phyloP scores from a whole-genome alignment of 176 grass and related monocot genomes.

The Pontederia crassipes region DNA sequence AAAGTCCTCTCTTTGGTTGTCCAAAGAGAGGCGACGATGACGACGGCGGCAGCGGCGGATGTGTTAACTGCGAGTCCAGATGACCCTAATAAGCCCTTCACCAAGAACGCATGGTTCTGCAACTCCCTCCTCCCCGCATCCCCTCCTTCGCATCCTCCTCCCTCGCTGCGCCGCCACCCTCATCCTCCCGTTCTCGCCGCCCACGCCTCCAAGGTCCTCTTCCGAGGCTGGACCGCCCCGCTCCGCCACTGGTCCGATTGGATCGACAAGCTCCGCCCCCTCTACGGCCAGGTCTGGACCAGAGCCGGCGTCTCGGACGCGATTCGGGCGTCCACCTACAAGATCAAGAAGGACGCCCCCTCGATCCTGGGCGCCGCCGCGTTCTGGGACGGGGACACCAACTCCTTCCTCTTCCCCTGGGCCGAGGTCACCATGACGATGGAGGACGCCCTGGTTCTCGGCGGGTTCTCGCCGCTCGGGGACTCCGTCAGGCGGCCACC shows the following conservation, averaged over 20 bases:
- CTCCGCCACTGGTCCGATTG: constrained; percentile 66
- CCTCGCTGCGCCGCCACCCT: constrained; percentile 16
- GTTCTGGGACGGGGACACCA: constrained; percentile 55
- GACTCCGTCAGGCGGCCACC: constrained; percentile 40
- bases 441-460: constrained; percentile 51
- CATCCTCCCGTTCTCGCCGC: constrained; percentile 20
- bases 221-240: constrained; percentile 58
- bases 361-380: constrained; percentile 40
- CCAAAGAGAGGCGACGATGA: background rate
- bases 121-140: constrained; percentile 6
- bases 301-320: constrained; percentile 57
- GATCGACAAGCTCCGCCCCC: constrained; percentile 64
- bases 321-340: constrained; percentile 51
- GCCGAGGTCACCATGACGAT: constrained; percentile 73
- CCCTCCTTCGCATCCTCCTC: background rate
- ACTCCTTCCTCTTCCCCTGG: constrained; percentile 78
- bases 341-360: constrained; percentile 41
- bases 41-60: background rate
- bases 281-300: constrained; percentile 42
- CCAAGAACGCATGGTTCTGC: constrained; percentile 32
- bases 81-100: background rate
- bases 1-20: constrained; percentile 11
- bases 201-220: constrained; percentile 40
- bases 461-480: constrained; percentile 39
- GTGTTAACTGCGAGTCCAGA: too few relatives aligned